phyloP scores from a whole-genome alignment of 1,139 yeast genomes.

The Saccharomyces pastorianus region DNA sequence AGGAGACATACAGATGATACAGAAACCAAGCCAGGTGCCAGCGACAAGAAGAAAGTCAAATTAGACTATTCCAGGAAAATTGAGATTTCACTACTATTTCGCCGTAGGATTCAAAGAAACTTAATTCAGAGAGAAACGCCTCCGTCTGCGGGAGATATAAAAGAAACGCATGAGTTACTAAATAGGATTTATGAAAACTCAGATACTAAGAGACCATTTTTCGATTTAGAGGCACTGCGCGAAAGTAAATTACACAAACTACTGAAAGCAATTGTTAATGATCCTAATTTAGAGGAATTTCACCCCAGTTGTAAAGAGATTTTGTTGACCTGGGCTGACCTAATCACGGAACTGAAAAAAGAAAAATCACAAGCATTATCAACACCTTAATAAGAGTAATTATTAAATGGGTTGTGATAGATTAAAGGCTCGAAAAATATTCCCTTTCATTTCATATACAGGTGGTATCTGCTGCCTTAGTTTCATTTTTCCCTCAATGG shows the following conservation, averaged over 20 bases:
- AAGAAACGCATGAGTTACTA: conserved; percentile 26
- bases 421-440: neutral
- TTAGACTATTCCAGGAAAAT: conserved; percentile 23
- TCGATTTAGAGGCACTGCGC: conserved; percentile 25
- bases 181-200: conserved; percentile 23
- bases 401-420: neutral
- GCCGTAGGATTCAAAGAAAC: conserved; percentile 28
- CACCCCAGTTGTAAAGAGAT: conserved; percentile 25
- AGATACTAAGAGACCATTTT: conserved; percentile 24
- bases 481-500: neutral
- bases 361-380: conserved; percentile 15
- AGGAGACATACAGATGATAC: neutral
- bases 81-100: conserved; percentile 25
- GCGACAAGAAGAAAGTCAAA: conserved; percentile 12
- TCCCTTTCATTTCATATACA: neutral
- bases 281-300: conserved; percentile 23
- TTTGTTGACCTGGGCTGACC: conserved; percentile 21
- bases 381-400: neutral
- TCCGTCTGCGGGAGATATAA: conserved; percentile 21
- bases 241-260: conserved; percentile 28
- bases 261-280: conserved; percentile 25
- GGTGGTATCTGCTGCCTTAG: neutral
- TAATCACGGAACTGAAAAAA: conserved; percentile 19
- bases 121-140: conserved; percentile 27
- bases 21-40: neutral